Evolutionary conservation across 1,284 basidiomycete genomes (phyloP), one percentile per base, ranked within the genome.

Genomic region (Cryptococcus sp.): DNA sequence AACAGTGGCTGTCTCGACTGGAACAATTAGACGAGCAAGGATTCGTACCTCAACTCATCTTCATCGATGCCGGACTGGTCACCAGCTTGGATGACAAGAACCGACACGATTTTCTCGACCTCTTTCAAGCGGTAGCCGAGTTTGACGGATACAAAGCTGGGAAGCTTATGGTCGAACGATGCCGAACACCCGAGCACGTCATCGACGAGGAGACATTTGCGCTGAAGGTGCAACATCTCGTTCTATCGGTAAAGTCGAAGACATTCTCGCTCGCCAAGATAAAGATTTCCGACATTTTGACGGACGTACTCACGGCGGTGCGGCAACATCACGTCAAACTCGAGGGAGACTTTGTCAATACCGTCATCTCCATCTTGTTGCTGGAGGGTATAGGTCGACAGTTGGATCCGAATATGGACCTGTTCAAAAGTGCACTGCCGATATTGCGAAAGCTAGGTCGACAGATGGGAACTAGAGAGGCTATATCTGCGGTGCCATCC

Each of bases 341-440:
- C 83, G 94, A 98, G 74, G 90, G 86, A 12, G 95, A 98, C 71
- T 99, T 99, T 67, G 84, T 98, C 63, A 97, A 98, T 69, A 98
- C 95, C 0, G 91, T 98, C 44, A 87, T 98, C 53, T 88, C 87
- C 9, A 91, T 97, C 50, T 73, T 99, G 50, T 69, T 99, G 45
- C 75, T 99, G 39, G 95, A 99, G 73, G 95, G 95, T 0, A 97
- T 98, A 58, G 95, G 95, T 16, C 75, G 95, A 48, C 90, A 88
- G 72, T 72, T 99, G 54, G 92, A 99, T 74, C 92, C 95, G 0
- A 77, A 81, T 19, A 77, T 98, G 74, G 94, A 98, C 73, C 71
- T 97, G 54, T 94, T 97, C 79, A 88, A 91, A 69, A 87, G 85
- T 70, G 86, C 92, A 25, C 68, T 95, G 58, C 92, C 92, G 11